Evolutionary conservation across 163 green algal species (phyloP).

Genomic region (Chlorella variabilis): DNA sequence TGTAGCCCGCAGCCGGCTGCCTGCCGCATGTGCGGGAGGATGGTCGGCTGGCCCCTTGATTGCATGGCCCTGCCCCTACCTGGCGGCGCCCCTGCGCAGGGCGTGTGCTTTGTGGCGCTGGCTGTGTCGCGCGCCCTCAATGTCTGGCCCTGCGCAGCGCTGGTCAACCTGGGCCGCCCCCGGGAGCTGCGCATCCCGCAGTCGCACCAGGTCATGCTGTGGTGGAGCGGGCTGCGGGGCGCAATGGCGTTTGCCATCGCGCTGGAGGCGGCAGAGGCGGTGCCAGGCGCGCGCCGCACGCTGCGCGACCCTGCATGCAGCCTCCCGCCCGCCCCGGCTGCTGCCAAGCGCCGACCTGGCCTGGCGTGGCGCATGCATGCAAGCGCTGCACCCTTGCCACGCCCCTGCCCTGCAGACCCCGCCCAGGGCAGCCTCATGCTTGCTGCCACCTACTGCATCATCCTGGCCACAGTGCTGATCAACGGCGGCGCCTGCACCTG

Average conservation of each 20-base stretch:
- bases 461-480: slow-evolving; percentile 34
- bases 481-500: slow-evolving; percentile 25
- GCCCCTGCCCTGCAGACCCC: neutral
- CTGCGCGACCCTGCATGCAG: neutral
- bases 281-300: slow-evolving; percentile 16
- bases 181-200: slow-evolving; percentile 21
- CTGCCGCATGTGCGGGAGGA: too few relatives aligned
- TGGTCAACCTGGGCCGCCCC: slow-evolving; percentile 44
- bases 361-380: too few relatives aligned
- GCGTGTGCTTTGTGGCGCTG: slow-evolving; percentile 14
- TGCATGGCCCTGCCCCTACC: too few relatives aligned
- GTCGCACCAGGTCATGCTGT: slow-evolving; percentile 49
- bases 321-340: neutral
- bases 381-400: neutral
- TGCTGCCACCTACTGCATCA: slow-evolving; percentile 18
- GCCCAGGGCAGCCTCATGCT: neutral
- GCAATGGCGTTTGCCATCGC: slow-evolving; percentile 55
- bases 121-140: slow-evolving; percentile 36
- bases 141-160: slow-evolving; percentile 30
- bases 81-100: too few relatives aligned
- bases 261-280: slow-evolving; percentile 29
- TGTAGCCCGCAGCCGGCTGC: too few relatives aligned
- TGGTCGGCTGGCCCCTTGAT: too few relatives aligned
- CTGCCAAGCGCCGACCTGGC: too few relatives aligned
- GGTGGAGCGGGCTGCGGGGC: slow-evolving; percentile 51